phyloP scores from a whole-genome alignment of 805 yeast genomes.

The Candida dajiaensis region DNA sequence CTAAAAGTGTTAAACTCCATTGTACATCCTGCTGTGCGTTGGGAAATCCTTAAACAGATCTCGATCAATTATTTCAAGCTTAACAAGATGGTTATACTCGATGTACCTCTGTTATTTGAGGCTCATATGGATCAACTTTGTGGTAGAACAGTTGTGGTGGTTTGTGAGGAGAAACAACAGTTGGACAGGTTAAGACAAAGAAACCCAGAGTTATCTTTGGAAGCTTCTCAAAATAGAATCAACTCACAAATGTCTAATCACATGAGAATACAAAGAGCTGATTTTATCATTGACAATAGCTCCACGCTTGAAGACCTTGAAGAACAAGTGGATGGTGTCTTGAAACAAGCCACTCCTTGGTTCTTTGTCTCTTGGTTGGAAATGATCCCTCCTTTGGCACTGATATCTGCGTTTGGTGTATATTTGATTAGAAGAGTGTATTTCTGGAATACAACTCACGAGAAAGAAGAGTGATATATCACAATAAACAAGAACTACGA shows the following conservation, averaged over 20 bases:
- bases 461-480: background rate
- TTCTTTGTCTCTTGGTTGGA: constrained; percentile 21
- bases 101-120: constrained; percentile 89
- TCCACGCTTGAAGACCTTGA: constrained; percentile 38
- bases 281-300: constrained; percentile 62
- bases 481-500: background rate
- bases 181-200: constrained; percentile 55
- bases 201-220: constrained; percentile 56
- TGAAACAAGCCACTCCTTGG: constrained; percentile 5
- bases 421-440: constrained; percentile 2
- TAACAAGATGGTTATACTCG: constrained; percentile 61
- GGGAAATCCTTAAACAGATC: constrained; percentile 54
- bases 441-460: background rate
- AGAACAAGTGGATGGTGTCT: constrained; percentile 34
- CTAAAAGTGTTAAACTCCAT: constrained; percentile 60
- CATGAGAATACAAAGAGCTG: constrained; percentile 54
- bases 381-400: constrained; percentile 35
- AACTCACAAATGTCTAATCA: constrained; percentile 67
- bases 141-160: constrained; percentile 62
- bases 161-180: constrained; percentile 55
- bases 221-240: constrained; percentile 71
- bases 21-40: constrained; percentile 80
- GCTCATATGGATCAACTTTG: constrained; percentile 65
- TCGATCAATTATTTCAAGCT: constrained; percentile 53
- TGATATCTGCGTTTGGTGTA: constrained; percentile 4